These are phyloP conservation scores for Trypanosoma conorhini DNA, from an alignment of 208 protist species.

Conservation along the genomic window DNA sequence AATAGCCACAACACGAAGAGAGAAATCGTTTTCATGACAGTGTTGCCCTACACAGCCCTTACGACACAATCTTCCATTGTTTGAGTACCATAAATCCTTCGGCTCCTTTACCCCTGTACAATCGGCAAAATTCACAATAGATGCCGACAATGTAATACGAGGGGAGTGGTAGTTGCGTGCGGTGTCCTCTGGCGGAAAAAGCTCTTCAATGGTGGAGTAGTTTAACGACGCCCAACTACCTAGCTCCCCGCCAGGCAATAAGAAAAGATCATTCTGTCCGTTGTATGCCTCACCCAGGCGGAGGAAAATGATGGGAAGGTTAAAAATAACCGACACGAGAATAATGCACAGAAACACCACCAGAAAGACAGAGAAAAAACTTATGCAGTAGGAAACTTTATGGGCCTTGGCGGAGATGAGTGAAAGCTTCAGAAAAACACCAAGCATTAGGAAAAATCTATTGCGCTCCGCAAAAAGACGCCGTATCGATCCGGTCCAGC, in stretches of 20 bases:
- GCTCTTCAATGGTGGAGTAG: constrained; percentile 38
- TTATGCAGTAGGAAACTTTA: constrained; percentile 50
- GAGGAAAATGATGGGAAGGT: constrained; percentile 66
- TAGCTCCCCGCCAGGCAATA: constrained; percentile 43
- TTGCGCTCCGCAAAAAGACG: constrained; percentile 9
- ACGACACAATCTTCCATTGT: background rate
- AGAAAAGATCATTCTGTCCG: constrained; percentile 48
- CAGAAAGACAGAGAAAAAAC: constrained; percentile 59
- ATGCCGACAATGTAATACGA: constrained; percentile 6
- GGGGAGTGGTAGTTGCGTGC: constrained; percentile 22
- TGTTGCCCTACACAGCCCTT: constrained; percentile 9
- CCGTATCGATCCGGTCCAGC: background rate
- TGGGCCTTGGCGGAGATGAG: constrained; percentile 28
- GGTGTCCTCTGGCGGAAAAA: constrained; percentile 25
- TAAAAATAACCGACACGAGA: constrained; percentile 60
- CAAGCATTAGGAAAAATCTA: constrained; percentile 16
- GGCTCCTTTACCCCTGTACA: constrained; percentile 12
- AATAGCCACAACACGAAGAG: constrained; percentile 10
- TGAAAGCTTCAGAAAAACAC: constrained; percentile 39
- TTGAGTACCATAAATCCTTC: constrained; percentile 10
- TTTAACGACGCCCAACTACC: constrained; percentile 39
- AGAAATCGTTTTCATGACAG: background rate
- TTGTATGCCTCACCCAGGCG: constrained; percentile 44
- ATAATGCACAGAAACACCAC: constrained; percentile 63
- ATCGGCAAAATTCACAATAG: constrained; percentile 15